Evolutionary conservation across 306 rosid genomes (phyloP).

Genomic region (Sicyos baderoa): DNA sequence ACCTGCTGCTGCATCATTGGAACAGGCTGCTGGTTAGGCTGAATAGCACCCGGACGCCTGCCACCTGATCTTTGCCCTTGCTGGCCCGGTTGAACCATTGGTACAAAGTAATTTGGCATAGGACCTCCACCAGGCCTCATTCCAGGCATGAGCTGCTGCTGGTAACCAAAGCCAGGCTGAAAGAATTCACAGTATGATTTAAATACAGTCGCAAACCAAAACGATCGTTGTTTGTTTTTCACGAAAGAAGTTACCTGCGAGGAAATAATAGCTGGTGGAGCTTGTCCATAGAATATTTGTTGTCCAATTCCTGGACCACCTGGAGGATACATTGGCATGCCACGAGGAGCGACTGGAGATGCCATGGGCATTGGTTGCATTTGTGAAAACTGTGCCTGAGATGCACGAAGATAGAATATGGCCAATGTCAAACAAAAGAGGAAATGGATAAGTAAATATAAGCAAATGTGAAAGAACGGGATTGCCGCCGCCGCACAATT

Average conservation of each 20-base stretch:
- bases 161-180: constrained; percentile 97
- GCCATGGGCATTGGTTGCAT: constrained; percentile 84
- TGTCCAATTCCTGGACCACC: constrained; percentile 97
- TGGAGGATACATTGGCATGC: constrained; percentile 85
- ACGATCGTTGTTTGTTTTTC: background rate
- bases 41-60: constrained; percentile 71
- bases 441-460: background rate
- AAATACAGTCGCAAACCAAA: constrained; percentile 15
- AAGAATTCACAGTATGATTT: constrained; percentile 6
- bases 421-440: background rate
- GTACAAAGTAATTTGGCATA: constrained; percentile 88
- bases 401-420: background rate
- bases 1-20: constrained; percentile 93
- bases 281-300: constrained; percentile 93
- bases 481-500: too few relatives aligned
- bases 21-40: constrained; percentile 83
- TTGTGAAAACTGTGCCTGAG: constrained; percentile 90
- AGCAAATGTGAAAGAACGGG: background rate
- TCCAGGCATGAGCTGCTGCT: constrained; percentile 95
- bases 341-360: constrained; percentile 85
- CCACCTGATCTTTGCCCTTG: constrained; percentile 97
- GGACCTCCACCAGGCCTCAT: constrained; percentile 98
- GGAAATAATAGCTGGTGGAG: constrained; percentile 92
- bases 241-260: constrained; percentile 57
- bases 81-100: constrained; percentile 98